Evolutionary conservation across 768 basidiomycete species (phyloP).

Genomic region (Mycena galopus): DNA sequence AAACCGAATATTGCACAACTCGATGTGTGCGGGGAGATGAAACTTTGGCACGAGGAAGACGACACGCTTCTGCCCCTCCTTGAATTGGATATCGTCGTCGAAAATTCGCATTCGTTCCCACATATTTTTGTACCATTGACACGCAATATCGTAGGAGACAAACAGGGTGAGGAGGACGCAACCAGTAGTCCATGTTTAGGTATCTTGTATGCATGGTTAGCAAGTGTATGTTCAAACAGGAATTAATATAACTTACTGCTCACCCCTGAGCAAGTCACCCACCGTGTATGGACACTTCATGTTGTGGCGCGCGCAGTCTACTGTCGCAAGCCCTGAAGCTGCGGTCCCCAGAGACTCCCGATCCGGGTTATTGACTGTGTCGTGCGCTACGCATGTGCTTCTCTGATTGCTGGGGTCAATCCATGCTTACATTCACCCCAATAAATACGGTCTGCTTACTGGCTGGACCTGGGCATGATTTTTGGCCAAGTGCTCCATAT

Average conservation of each 20-base stretch:
- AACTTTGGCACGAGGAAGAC: slow-evolving; percentile 45
- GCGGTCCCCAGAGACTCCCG: slow-evolving; percentile 22
- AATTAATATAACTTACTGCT: no score
- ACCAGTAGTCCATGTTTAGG: not conserved
- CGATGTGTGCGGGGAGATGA: slow-evolving; percentile 46
- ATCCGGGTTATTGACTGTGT: slow-evolving; percentile 19
- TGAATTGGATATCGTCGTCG: slow-evolving; percentile 12
- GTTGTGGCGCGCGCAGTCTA: no score
- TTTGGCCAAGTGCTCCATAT: not conserved
- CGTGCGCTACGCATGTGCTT: slow-evolving; percentile 11
- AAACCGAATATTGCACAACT: slow-evolving; percentile 37
- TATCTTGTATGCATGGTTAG: not conserved
- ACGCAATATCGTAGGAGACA: not conserved
- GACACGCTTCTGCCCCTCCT: not conserved
- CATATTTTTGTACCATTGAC: no score
- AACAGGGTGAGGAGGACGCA: slow-evolving; percentile 4
- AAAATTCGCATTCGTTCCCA: slow-evolving; percentile 37
- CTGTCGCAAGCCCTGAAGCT: slow-evolving; percentile 36
- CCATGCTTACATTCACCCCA: not conserved
- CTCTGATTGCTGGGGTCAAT: not conserved
- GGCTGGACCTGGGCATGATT: not conserved
- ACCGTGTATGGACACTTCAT: slow-evolving; percentile 10
- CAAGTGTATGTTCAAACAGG: not conserved
- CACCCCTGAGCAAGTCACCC: not conserved
- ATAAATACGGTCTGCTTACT: not conserved